phyloP scores from a whole-genome alignment of 148 eudicot species.

The Hydrangea macrophylla region DNA sequence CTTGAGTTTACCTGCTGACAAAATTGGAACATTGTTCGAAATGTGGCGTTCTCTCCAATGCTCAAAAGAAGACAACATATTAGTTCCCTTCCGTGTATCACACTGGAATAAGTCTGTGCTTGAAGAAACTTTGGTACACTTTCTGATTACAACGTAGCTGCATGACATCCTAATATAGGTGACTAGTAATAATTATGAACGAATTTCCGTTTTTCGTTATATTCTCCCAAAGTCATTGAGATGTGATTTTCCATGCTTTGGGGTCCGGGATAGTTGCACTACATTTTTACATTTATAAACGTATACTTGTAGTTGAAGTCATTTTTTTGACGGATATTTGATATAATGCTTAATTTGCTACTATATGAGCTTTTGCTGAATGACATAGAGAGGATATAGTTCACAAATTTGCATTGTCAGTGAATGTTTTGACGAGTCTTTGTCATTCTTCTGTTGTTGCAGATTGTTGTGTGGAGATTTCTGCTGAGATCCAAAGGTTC shows the following conservation, averaged over 20 bases:
- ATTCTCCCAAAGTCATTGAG: neutral
- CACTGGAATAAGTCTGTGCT: neutral
- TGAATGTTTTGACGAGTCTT: neutral
- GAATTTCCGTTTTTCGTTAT: neutral
- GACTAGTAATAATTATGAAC: neutral
- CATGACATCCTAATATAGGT: neutral
- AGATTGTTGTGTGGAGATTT: constrained; percentile 86
- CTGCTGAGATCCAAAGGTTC: constrained; percentile 69
- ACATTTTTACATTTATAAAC: too few relatives aligned
- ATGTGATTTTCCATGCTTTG: constrained; percentile 2
- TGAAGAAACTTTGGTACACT: neutral
- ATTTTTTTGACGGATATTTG: too few relatives aligned
- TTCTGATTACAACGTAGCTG: neutral
- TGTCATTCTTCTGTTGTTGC: constrained; percentile 21
- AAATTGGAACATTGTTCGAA: too few relatives aligned
- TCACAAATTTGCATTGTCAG: neutral
- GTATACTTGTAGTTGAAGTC: too few relatives aligned
- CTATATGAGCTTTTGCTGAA: neutral
- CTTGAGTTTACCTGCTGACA: too few relatives aligned
- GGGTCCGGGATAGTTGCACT: too few relatives aligned
- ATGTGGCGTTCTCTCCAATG: too few relatives aligned
- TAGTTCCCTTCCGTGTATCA: too few relatives aligned
- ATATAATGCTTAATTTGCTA: neutral
- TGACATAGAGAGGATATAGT: neutral
- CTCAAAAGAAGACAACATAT: too few relatives aligned